These are phyloP conservation scores for Gossypium gossypioides DNA, from an alignment of 441 rosid genomes.

Conservation along the genomic window DNA sequence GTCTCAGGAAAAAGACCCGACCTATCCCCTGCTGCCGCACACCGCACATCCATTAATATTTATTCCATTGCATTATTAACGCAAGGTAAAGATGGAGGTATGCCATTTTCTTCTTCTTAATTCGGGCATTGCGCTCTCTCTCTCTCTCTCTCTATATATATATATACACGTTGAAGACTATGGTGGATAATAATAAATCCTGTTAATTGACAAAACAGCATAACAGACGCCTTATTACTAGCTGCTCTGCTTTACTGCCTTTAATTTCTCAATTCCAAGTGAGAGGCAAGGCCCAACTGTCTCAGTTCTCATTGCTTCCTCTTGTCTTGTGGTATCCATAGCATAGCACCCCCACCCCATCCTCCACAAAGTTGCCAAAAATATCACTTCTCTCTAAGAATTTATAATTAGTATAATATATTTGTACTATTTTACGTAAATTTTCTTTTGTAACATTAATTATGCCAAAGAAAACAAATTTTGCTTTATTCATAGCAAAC, in stretches of 20 bases:
- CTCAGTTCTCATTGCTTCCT: no score
- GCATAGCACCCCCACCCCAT: neutral
- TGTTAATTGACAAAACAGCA: slow-evolving; percentile 13
- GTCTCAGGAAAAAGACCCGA: no score
- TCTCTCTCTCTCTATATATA: no score
- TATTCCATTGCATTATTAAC: no score
- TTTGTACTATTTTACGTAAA: neutral
- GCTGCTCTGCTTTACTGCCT: neutral
- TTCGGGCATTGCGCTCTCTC: neutral
- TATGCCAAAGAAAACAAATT: neutral
- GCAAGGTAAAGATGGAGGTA: neutral
- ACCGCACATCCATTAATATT: no score
- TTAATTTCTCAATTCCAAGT: neutral
- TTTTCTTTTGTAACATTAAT: neutral
- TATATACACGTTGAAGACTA: neutral
- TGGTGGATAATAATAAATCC: slow-evolving; percentile 10
- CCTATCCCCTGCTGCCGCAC: no score
- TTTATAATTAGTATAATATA: neutral
- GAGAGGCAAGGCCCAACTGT: neutral
- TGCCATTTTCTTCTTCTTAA: slow-evolving; percentile 2
- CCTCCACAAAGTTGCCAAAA: neutral
- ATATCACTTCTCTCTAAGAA: neutral
- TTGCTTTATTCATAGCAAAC: neutral
- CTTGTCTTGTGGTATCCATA: neutral
- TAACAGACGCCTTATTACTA: slow-evolving; percentile 12